phyloP scores from a whole-genome alignment of 2,329 filamentous ascomycete species.

The Chaetomium olivaceum region DNA sequence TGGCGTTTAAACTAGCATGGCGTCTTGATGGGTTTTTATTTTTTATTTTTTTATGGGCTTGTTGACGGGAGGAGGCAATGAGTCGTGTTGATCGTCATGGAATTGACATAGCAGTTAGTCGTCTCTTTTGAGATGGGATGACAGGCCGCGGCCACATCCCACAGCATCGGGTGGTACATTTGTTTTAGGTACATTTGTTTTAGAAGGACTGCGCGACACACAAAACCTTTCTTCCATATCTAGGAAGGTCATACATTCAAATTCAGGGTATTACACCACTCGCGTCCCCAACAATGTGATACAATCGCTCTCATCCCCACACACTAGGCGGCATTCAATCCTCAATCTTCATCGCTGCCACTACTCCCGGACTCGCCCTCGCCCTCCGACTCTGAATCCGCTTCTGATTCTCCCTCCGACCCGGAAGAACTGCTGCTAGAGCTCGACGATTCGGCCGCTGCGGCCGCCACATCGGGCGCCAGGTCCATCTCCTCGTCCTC shows the following conservation, averaged over 20 bases:
- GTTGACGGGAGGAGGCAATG: background rate
- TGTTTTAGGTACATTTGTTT: conserved; percentile 4
- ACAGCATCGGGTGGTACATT: conserved; percentile 3
- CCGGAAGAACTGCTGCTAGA: conserved; percentile 34
- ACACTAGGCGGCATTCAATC: background rate
- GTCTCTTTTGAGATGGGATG: conserved; percentile 1
- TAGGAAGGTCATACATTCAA: conserved; percentile 1
- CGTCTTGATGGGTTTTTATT: background rate
- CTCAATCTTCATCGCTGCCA: conserved; percentile 27
- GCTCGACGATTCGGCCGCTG: conserved; percentile 27
- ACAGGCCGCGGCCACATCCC: background rate
- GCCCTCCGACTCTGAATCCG: conserved; percentile 18
- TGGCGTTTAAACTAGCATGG: conserved; percentile 42
- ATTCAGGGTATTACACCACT: conserved; percentile 10
- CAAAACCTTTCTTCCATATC: background rate
- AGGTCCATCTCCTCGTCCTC: conserved; percentile 34
- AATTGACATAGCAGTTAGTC: background rate
- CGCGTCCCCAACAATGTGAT: background rate
- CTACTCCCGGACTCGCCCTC: conserved; percentile 30
- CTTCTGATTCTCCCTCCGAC: conserved; percentile 29
- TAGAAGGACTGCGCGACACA: background rate
- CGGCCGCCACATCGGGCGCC: conserved; percentile 7
- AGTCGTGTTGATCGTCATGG: background rate
- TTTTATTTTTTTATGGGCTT: background rate
- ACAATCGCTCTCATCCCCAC: background rate